Evolutionary conservation across 768 basidiomycete genomes (phyloP), one percentile per base, ranked within the genome.

Genomic region (Kwoniella sp.): DNA sequence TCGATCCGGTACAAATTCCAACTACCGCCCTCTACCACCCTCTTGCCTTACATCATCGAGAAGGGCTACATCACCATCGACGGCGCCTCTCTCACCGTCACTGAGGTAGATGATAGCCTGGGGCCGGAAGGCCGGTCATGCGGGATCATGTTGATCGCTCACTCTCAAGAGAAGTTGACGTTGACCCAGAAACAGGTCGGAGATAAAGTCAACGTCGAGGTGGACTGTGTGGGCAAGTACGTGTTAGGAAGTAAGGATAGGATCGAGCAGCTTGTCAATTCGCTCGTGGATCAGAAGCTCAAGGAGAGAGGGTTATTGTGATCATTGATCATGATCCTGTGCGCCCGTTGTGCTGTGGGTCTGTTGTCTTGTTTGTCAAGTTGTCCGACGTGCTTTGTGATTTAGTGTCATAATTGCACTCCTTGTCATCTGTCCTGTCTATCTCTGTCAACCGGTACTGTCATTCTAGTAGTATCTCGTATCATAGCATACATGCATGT

Each of bases 31-130:
- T 50, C 67, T 22, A 48, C 88, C 87, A 1, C 78, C 83, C 84
- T 93, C 47, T 81, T 93, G 53, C 87, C 86, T 0, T 93, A 92
- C 80, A 84, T 99, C 68, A 90, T 98, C 66, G 87, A 89, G 29
- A 99, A 99, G 80, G 96, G 96, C 60, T 99, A 93, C 81, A 85
- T 98, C 66, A 87, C 93, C 11, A 86, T 99, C 71, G 96, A 99
- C 78, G 96, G 96, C 20, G 86, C 93, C 8, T 96, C 93, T 5
- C 85, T 99, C 50, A 99, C 96, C 1, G 72, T 99, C 73, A 97
- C 93, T 0, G 83, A 83, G 30, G 92, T 98, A 31, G 51, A 73
- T 41, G 72, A 72, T 37, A 45, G 17, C 17, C 41, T 20, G 8
- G n/a, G n/a, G n/a, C n/a, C n/a, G n/a, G 63, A 67, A 3, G 68